Evolutionary conservation across 1,139 yeast species (phyloP).

Genomic region (Zygoascus meyerae): DNA sequence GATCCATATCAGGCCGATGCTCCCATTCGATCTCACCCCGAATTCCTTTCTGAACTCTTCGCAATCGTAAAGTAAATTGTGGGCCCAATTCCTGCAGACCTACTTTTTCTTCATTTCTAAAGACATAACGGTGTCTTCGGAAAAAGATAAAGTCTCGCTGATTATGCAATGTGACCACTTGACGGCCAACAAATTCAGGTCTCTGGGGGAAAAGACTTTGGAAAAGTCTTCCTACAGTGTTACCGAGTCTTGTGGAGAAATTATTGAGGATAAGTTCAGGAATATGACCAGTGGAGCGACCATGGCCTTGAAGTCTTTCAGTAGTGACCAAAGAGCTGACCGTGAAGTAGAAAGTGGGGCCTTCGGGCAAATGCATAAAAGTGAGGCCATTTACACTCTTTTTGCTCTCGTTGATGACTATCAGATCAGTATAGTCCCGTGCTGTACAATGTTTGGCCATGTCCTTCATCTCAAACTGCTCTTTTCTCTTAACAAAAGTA

Average conservation of each 20-base stretch:
- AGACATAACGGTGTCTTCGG: slow-evolving; percentile 89
- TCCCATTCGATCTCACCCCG: slow-evolving; percentile 95
- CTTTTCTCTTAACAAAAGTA: slow-evolving; percentile 80
- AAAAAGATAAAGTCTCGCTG: slow-evolving; percentile 93
- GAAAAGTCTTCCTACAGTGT: slow-evolving; percentile 84
- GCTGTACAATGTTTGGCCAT: slow-evolving; percentile 78
- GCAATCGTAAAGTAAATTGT: slow-evolving; percentile 81
- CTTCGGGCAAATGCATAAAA: slow-evolving; percentile 86
- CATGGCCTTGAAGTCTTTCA: slow-evolving; percentile 67
- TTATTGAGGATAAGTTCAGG: slow-evolving; percentile 91
- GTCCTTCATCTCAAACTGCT: slow-evolving; percentile 75
- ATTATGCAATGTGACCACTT: slow-evolving; percentile 90
- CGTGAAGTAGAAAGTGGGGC: slow-evolving; percentile 91
- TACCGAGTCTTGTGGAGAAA: slow-evolving; percentile 86
- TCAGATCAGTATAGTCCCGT: slow-evolving; percentile 78
- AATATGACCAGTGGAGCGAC: slow-evolving; percentile 79
- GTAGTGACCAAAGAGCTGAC: slow-evolving; percentile 62
- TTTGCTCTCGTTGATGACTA: slow-evolving; percentile 89
- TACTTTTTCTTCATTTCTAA: slow-evolving; percentile 82
- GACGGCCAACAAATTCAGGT: slow-evolving; percentile 93
- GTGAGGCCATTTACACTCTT: slow-evolving; percentile 88
- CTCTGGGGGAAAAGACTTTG: slow-evolving; percentile 87
- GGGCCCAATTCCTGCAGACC: slow-evolving; percentile 97
- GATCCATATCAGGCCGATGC: slow-evolving; percentile 92
- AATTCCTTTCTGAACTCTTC: slow-evolving; percentile 86